Evolutionary conservation across 257 asterid species (phyloP), one percentile per base, ranked within the genome.

Genomic region (Penstemon eatonii): DNA sequence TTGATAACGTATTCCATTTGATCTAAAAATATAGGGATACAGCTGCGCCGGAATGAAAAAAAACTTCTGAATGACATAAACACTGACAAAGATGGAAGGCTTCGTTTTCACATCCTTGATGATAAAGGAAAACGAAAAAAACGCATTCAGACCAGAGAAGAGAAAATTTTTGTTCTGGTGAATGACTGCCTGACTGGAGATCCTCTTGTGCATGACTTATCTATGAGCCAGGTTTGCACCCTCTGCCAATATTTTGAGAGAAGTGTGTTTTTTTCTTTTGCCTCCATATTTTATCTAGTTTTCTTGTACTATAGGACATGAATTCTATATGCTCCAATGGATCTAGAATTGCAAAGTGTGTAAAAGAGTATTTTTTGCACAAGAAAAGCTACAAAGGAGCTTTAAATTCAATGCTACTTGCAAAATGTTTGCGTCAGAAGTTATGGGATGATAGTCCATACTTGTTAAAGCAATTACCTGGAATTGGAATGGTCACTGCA

Each of bases 401-500:
- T 78, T 67, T 83, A 71, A 86, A 79, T 87, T 83, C 97, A 58
- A 77, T 77, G 60, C 81, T 87, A 69, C 76, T 93, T 58, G 87
- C 97, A 53, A 93, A 93, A 78, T 90, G 89, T 70, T 86, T 93
- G 66, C 80, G 87, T 75, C 96, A 93, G 75, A 93, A 85, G 78
- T 82, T 93, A 60, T 93, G 99, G 99, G 92, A 93, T 70, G 89
- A 85, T 67, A 88, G 99, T 79, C 95, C 95, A 8, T 93, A 84
- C 86, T 83, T 90, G 87, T 93, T 93, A 81, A 93, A 93, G 83
- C 99, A 93, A 73, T 78, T 93, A 76, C 94, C 96, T 40, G 99
- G 99, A 76, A 90, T 93, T 55, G 99, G 99, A 51, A 88, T 88
- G 96, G 99, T 93, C 80, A 93, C 99, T 33, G 99, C 99, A 69